Base-by-base conservation (phyloP, 345 rosid species). In the Eucalyptus tenuipes region DNA sequence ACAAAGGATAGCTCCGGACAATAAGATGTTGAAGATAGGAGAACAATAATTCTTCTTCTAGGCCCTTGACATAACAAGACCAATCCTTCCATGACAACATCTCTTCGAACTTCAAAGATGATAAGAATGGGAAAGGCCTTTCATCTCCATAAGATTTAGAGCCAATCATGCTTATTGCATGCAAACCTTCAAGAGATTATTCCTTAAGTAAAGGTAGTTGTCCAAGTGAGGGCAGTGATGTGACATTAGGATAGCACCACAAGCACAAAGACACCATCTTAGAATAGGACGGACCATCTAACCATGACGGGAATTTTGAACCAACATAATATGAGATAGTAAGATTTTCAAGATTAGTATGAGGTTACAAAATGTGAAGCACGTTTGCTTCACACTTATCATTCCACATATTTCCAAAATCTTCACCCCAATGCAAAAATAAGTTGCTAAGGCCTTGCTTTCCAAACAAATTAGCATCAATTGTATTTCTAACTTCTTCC, bases 331-430 rank as follows among this genome's bases (percentile, higher is more conserved):
- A 6, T 2, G 33, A 61, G 68, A 61, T 27, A 61, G 68, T 61
- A 31, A 61, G 68, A 29, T 13, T 29, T 61, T 61, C 68, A 27
- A 61, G 68, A 61, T 61, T 61, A 29, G 17, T 61, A 6, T 61
- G 33, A 61, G 68, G 68, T 61, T 13, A 15, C 3, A 61, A 4
- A 61, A 0, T 29, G 8, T 61, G 8, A 61, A 61, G 68, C 2
- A 61, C 68, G 0, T 13, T 8, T 4, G 5, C 8, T 29, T 29
- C 33, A 1, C 0, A 16, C 33, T 29, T 29, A 29, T 29, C 68
- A 6, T 61, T 13, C 9, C 68, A 4, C 0, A 61, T 4, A 42
- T 42, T 42, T 42, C 44, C 44, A 42, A 42, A 42, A 42, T 42
- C 44, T 42, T 42, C 44, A 42, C 44, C 44, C 44, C 44, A 42